Percentiles rank a stretch among this genome's conserved stretches.
Conservation (phyloP, 768 basidiomycete genomes). For the Trametes cingulata region DNA sequence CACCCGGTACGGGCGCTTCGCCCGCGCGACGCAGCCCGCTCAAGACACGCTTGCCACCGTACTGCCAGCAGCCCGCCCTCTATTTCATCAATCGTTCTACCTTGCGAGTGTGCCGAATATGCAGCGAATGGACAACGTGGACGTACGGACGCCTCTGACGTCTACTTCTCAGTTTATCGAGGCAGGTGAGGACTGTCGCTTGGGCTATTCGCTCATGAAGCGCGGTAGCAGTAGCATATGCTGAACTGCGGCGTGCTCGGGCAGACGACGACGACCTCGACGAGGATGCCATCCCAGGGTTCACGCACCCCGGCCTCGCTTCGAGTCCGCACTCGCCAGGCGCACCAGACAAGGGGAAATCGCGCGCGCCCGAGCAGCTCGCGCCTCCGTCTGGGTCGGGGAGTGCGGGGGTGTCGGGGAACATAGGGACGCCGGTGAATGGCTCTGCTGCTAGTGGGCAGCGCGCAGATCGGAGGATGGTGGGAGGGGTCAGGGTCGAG, state of each 20-base stretch:
- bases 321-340: conserved; percentile 36
- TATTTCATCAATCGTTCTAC: not conserved
- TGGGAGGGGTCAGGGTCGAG: conserved; percentile 89
- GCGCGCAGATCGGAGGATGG: conserved; percentile 55
- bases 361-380: conserved; percentile 57
- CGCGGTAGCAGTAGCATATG: too few relatives aligned
- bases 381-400: conserved; percentile 41
- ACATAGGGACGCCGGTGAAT: conserved; percentile 57
- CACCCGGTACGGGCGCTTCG: conserved; percentile 7
- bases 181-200: conserved; percentile 51
- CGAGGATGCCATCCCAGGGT: conserved; percentile 80
- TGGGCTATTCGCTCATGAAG: not conserved
- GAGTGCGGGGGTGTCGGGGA: conserved; percentile 57
- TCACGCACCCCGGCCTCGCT: conserved; percentile 62
- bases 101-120: not conserved
- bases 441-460: conserved; percentile 33
- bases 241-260: not conserved
- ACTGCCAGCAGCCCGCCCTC: not conserved
- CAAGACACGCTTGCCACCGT: conserved; percentile 13
- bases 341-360: conserved; percentile 67
- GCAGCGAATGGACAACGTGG: conserved; percentile 25
- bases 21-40: not conserved
- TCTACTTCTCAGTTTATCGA: conserved; percentile 78
- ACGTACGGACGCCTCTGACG: conserved; percentile 36
- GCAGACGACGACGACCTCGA: conserved; percentile 79